A percentile compares a stretch with the other conserved stretches of the same genome.
phyloP scores from a whole-genome alignment of 192 early-diverging fungal species.

The Phycomyces blakesleeanus region DNA sequence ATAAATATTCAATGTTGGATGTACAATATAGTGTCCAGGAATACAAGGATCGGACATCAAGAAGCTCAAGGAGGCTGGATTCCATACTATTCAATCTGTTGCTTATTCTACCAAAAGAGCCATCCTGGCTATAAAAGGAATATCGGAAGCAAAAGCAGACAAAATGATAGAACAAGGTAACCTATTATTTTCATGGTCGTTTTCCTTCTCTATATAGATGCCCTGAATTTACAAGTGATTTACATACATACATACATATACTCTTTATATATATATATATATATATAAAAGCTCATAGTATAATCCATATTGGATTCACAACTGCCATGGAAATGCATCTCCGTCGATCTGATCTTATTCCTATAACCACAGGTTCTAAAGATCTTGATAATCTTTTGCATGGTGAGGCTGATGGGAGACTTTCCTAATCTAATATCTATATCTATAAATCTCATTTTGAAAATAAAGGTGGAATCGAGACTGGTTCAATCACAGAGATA shows the following conservation, averaged over 20 bases:
- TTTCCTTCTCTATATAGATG: too few species aligned
- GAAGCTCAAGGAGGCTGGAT: constrained; percentile 87
- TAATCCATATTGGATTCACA: constrained; percentile 9
- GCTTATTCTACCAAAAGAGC: constrained; percentile 89
- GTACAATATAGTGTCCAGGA: constrained; percentile 32
- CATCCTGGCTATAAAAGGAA: constrained; percentile 89
- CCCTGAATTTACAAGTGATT: too few species aligned
- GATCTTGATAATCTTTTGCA: not conserved
- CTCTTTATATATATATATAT: too few species aligned
- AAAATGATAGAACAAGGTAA: constrained; percentile 90
- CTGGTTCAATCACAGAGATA: constrained; percentile 94
- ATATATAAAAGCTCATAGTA: not conserved
- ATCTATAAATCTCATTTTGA: not conserved
- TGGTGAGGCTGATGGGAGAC: not conserved
- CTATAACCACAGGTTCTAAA: constrained; percentile 11
- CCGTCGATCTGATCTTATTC: constrained; percentile 5
- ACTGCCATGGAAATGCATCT: constrained; percentile 13
- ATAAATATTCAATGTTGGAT: too few species aligned
- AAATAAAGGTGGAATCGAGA: constrained; percentile 79
- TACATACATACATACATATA: too few species aligned
- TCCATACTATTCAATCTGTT: constrained; percentile 84
- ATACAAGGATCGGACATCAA: constrained; percentile 67
- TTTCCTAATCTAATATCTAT: not conserved
- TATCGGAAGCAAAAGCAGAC: constrained; percentile 93
- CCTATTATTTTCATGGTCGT: too few species aligned